Evolutionary conservation across 441 rosid genomes (phyloP).

Genomic region (Pelargonium myrrhifolium): DNA sequence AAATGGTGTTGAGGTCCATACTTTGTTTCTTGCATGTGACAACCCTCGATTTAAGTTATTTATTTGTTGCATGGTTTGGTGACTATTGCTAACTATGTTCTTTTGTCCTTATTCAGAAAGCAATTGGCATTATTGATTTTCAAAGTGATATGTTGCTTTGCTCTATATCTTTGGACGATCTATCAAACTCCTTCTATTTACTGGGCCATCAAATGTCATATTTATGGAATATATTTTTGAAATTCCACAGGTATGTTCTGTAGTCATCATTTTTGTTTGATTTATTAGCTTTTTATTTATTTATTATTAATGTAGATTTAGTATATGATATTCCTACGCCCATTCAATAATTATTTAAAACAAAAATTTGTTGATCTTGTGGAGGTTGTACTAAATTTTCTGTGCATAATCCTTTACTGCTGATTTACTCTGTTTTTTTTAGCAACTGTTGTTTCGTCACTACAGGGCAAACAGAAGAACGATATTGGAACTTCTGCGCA

Average conservation of each 20-base stretch:
- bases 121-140: conserved; percentile 29
- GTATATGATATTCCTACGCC: not conserved
- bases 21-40: conserved; percentile 24
- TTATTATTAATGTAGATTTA: no score
- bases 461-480: conserved; percentile 55
- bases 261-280: no score
- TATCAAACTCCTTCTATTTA: conserved; percentile 40
- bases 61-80: conserved; percentile 3
- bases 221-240: conserved; percentile 71
- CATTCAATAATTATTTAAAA: no score
- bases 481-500: conserved; percentile 54
- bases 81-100: conserved; percentile 8
- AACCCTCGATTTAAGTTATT: not conserved
- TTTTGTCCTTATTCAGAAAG: conserved; percentile 39
- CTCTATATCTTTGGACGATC: conserved; percentile 41
- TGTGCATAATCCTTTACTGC: conserved; percentile 8
- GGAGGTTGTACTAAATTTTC: not conserved
- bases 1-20: conserved; percentile 67
- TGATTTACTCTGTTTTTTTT: not conserved
- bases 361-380: not conserved
- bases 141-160: conserved; percentile 36
- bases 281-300: no score
- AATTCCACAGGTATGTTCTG: conserved; percentile 70
- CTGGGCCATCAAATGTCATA: conserved; percentile 55
- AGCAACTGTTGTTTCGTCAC: conserved; percentile 7